Conservation (phyloP, 2,329 filamentous ascomycete genomes). For the Dothistroma pini region DNA sequence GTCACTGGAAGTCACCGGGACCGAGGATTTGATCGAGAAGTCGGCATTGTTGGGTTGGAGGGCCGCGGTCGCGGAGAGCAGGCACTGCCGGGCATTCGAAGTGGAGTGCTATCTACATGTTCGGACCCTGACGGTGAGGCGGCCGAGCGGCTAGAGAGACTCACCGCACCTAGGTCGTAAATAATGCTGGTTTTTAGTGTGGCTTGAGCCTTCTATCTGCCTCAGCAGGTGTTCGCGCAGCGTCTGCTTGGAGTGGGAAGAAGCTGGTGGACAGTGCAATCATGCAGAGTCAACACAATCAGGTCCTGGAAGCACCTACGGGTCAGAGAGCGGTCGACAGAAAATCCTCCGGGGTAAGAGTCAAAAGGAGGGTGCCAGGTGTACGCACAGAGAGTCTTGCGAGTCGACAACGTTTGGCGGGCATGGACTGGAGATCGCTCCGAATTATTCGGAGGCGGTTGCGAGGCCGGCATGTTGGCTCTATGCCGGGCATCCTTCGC, state of each 20-base stretch:
- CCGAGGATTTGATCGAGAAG: slow-evolving; percentile 6
- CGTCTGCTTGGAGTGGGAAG: too few species aligned
- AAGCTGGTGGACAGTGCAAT: too few species aligned
- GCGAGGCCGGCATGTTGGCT: not conserved
- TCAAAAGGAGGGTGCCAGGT: not conserved
- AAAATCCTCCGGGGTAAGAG: too few species aligned
- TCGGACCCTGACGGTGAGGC: slow-evolving; percentile 11
- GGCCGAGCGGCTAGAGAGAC: slow-evolving; percentile 5
- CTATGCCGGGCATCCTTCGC: not conserved
- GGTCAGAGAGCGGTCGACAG: too few species aligned
- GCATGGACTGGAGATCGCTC: not conserved
- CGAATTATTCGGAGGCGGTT: not conserved
- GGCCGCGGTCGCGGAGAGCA: not conserved
- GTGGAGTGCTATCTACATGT: slow-evolving; percentile 5
- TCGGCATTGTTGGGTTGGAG: slow-evolving; percentile 13
- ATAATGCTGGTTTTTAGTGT: not conserved
- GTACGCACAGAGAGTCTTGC: not conserved
- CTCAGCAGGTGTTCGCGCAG: too few species aligned
- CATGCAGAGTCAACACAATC: too few species aligned
- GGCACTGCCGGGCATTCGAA: not conserved
- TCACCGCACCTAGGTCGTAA: not conserved
- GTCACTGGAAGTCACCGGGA: slow-evolving; percentile 1
- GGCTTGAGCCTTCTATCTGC: too few species aligned
- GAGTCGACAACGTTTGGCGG: not conserved
- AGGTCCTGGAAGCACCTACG: too few species aligned